Conservation (phyloP, 2,329 filamentous ascomycete species). For the Pseudocercospora pini-densiflorae region DNA sequence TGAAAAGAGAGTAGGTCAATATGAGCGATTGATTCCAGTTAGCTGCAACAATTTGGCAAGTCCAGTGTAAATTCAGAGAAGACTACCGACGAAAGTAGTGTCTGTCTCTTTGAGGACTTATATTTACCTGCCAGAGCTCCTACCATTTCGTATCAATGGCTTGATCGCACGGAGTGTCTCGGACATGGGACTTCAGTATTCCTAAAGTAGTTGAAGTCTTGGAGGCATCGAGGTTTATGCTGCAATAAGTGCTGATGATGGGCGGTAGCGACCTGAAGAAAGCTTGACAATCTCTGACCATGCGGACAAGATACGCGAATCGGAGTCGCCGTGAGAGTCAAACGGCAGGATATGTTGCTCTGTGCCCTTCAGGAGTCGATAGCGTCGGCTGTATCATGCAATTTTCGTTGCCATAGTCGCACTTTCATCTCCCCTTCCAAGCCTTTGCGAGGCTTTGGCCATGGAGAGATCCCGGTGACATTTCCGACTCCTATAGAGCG, state of each 20-base stretch:
- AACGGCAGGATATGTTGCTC: not conserved
- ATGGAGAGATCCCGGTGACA: not conserved
- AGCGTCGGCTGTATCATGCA: not conserved
- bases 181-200: not conserved
- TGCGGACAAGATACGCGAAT: not conserved
- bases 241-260: not conserved
- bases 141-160: not conserved
- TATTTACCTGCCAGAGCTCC: not conserved
- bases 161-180: not conserved
- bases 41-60: not conserved
- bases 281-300: not conserved
- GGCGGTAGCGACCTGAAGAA: not conserved
- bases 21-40: too few species aligned
- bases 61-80: not conserved
- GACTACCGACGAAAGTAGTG: not conserved
- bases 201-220: not conserved
- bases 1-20: not conserved
- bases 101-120: not conserved
- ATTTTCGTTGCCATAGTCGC: not conserved
- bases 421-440: not conserved
- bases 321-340: not conserved
- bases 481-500: not conserved
- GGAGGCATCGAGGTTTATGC: not conserved
- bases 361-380: not conserved
- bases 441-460: not conserved